Evolutionary conservation across 139 green algal genomes (phyloP).

Genomic region (Closterium sp.): DNA sequence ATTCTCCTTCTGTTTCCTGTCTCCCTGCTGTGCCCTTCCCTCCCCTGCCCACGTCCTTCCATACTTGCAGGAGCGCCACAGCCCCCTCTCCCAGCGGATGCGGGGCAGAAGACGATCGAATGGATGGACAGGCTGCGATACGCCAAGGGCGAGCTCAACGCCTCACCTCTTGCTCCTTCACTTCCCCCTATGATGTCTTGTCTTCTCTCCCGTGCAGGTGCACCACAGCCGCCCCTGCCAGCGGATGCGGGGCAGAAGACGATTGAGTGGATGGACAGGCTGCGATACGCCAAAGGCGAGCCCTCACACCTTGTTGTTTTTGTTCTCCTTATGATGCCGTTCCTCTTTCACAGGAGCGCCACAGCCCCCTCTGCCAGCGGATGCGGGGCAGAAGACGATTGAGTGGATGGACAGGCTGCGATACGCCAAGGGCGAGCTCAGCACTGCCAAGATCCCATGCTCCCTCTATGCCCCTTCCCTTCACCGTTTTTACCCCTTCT

Average conservation of each 20-base stretch:
- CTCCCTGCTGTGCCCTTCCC: background rate
- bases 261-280: slow-evolving; percentile 81
- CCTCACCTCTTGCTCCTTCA: background rate
- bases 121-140: slow-evolving; percentile 87
- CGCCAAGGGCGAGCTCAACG: slow-evolving; percentile 63
- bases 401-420: slow-evolving; percentile 83
- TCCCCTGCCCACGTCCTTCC: no score
- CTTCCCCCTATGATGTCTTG: background rate
- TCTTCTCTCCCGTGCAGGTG: slow-evolving; percentile 25
- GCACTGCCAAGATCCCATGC: no score
- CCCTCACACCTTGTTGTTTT: no score
- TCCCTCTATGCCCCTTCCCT: no score
- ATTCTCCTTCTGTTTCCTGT: background rate
- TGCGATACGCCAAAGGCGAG: slow-evolving; percentile 79
- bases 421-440: no score
- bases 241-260: slow-evolving; percentile 69
- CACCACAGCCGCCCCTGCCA: slow-evolving; percentile 72
- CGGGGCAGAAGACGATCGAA: slow-evolving; percentile 73
- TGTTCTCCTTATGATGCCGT: no score
- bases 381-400: slow-evolving; percentile 76
- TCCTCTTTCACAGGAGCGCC: slow-evolving; percentile 58
- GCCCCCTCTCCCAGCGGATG: slow-evolving; percentile 68
- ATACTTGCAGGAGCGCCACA: slow-evolving; percentile 60
- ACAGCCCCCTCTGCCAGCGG: slow-evolving; percentile 79
- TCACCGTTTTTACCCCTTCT: no score